A percentile compares a stretch with the other conserved stretches of the same genome.
These are phyloP conservation scores for Anthoceros angustus DNA, from an alignment of 225 moss, liverwort and hornwort species.

Conservation along the genomic window DNA sequence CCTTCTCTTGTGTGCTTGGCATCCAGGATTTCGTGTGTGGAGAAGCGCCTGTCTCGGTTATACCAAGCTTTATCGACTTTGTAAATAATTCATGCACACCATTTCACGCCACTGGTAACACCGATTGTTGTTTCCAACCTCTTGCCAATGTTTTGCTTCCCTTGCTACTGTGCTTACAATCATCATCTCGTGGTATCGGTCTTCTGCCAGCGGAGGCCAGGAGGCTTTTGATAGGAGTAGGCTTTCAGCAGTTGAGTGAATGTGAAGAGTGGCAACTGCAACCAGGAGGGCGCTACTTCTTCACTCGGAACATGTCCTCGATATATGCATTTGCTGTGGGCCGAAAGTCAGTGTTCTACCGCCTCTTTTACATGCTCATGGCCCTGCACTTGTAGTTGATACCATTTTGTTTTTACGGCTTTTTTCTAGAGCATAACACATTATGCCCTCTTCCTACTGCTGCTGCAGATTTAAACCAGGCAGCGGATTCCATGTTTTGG, in stretches of 20 bases:
- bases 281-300: constrained; percentile 71
- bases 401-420: not conserved
- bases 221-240: constrained; percentile 41
- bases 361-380: not conserved
- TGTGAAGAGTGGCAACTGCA: constrained; percentile 63
- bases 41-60: constrained; percentile 38
- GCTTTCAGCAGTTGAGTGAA: constrained; percentile 60
- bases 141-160: not conserved
- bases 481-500: constrained; percentile 64
- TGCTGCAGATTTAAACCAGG: constrained; percentile 48
- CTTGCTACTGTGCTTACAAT: not conserved
- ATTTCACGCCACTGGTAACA: constrained; percentile 51
- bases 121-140: not conserved
- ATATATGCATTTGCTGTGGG: constrained; percentile 76
- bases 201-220: constrained; percentile 43
- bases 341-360: constrained; percentile 26
- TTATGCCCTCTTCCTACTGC: not conserved
- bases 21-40: constrained; percentile 39
- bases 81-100: constrained; percentile 55
- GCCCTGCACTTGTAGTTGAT: not conserved
- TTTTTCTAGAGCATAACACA: not conserved
- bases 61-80: constrained; percentile 44
- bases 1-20: not conserved
- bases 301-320: constrained; percentile 78
- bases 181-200: not conserved